Percentiles rank a stretch among this genome's conserved stretches.
phyloP scores from a whole-genome alignment of 805 yeast genomes.

The Isabelozyma heimii region DNA sequence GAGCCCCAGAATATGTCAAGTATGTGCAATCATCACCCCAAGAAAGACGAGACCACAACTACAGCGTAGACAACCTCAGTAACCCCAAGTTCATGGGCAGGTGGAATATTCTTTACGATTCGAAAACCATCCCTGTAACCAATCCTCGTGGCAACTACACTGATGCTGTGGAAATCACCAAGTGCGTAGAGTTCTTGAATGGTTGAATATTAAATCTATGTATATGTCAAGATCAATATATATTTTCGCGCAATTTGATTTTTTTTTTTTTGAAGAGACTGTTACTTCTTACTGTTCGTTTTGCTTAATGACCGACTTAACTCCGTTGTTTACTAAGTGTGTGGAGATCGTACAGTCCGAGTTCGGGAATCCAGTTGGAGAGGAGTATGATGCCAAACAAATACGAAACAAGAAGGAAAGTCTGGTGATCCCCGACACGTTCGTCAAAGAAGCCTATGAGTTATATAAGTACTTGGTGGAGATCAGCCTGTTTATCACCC shows the following conservation, averaged over 20 bases:
- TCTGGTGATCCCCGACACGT: conserved; percentile 32
- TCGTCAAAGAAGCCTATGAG: conserved; percentile 37
- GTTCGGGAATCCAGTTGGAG: conserved; percentile 8
- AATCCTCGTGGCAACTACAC: conserved; percentile 7
- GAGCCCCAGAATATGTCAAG: conserved; percentile 36
- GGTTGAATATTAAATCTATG: conserved; percentile 14
- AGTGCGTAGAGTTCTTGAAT: conserved; percentile 25
- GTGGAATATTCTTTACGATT: conserved; percentile 41
- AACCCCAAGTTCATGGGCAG: conserved; percentile 30
- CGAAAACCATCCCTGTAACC: conserved; percentile 19
- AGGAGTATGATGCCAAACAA: conserved; percentile 5
- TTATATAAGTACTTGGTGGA: conserved; percentile 29
- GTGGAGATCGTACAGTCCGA: conserved; percentile 42
- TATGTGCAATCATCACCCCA: conserved; percentile 39
- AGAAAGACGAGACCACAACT: conserved; percentile 30
- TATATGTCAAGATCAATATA: background rate
- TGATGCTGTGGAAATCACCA: conserved; percentile 33
- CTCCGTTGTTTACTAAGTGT: conserved; percentile 48
- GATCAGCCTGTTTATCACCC: conserved; percentile 27
- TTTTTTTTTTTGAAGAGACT: background rate
- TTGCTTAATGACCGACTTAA: conserved; percentile 44
- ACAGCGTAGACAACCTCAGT: conserved; percentile 17
- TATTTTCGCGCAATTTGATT: background rate
- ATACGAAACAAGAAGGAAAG: conserved; percentile 3
- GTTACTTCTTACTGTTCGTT: background rate